Evolutionary conservation across 2,329 filamentous ascomycete genomes (phyloP).

Genomic region (Pezicula neosporulosa): DNA sequence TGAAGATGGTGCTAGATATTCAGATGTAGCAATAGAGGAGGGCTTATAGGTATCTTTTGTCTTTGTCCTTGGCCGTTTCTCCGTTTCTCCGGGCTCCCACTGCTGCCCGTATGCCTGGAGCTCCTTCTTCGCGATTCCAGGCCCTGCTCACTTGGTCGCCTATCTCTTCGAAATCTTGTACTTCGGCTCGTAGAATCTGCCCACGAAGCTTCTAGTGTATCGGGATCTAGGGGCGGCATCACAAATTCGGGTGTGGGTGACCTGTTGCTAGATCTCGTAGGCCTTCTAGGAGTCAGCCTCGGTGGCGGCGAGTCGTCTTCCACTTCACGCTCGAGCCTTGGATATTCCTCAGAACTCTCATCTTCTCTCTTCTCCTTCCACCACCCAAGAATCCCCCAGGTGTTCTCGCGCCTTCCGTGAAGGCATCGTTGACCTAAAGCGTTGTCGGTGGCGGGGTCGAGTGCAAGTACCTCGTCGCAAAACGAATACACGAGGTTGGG

Average conservation of each 20-base stretch:
- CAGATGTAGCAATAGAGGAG: not conserved
- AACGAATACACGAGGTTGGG: not conserved
- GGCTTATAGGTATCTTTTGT: not conserved
- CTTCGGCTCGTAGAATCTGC: constrained; percentile 16
- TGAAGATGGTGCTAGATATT: not conserved
- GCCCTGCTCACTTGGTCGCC: constrained; percentile 10
- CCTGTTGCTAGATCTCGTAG: constrained; percentile 14
- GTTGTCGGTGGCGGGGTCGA: not conserved
- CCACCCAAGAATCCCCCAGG: constrained; percentile 29
- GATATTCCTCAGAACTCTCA: constrained; percentile 16
- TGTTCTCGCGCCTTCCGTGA: constrained; percentile 14
- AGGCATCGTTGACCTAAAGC: constrained; percentile 9
- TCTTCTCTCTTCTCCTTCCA: constrained; percentile 23
- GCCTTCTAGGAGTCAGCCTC: constrained; percentile 14
- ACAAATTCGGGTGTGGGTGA: constrained; percentile 29
- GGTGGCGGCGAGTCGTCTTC: constrained; percentile 9
- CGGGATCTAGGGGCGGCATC: constrained; percentile 27
- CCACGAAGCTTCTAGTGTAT: constrained; percentile 27
- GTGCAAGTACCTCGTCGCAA: too few relatives aligned
- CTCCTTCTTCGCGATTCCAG: constrained; percentile 15
- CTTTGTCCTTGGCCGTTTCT: constrained; percentile 14
- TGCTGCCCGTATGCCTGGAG: constrained; percentile 9
- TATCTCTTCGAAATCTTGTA: constrained; percentile 9
- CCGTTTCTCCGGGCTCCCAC: constrained; percentile 19
- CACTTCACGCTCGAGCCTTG: constrained; percentile 7